These are phyloP conservation scores for Liriodendron chinense DNA, from an alignment of 164 flowering plant species.

Conservation along the genomic window DNA sequence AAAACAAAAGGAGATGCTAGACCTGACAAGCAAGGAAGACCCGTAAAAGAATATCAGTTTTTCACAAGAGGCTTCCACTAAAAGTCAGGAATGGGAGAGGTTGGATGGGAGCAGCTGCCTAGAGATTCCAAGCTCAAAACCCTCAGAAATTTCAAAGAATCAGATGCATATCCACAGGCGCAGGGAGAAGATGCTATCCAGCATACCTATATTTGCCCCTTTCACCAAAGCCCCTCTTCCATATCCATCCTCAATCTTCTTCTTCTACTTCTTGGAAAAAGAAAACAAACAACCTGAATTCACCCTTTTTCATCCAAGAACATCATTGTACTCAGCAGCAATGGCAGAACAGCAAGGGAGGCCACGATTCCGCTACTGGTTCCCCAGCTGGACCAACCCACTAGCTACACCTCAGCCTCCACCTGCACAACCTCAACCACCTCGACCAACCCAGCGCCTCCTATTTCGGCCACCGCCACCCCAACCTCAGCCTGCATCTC, in stretches of 20 bases:
- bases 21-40: conserved; percentile 2
- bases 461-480: neutral
- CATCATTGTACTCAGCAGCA: neutral
- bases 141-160: neutral
- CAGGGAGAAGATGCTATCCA: neutral
- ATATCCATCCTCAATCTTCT: neutral
- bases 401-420: neutral
- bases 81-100: neutral
- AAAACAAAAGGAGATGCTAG: neutral
- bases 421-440: conserved; percentile 12
- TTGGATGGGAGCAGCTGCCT: neutral
- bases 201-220: neutral
- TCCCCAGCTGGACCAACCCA: conserved; percentile 2
- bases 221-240: neutral
- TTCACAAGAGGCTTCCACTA: neutral
- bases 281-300: neutral
- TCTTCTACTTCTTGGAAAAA: neutral
- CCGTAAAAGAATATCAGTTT: neutral
- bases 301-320: neutral
- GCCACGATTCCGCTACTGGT: conserved; percentile 3
- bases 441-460: neutral
- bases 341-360: conserved; percentile 8
- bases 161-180: neutral
- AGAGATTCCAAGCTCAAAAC: neutral
- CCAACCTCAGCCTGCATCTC: conserved; percentile 9